These are phyloP conservation scores for Talaromyces sp. DNA, from an alignment of 2,329 filamentous ascomycete genomes.

Conservation along the genomic window DNA sequence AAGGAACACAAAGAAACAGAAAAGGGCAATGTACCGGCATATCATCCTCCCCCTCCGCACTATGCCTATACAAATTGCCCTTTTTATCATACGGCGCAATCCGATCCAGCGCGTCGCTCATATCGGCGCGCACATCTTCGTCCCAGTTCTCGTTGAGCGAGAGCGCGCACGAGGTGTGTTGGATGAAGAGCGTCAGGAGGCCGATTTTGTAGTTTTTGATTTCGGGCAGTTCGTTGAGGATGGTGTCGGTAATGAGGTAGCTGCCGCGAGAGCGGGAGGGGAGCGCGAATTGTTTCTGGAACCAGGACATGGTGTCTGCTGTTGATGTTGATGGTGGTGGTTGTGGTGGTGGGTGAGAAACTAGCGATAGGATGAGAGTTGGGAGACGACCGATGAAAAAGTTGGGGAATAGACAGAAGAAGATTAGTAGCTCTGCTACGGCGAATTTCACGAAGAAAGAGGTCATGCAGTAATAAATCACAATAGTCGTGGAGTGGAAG, in stretches of 20 bases:
- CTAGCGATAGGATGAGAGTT: conserved; percentile 24
- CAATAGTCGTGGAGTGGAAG: background rate
- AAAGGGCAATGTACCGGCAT: conserved; percentile 65
- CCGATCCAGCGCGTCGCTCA: conserved; percentile 88
- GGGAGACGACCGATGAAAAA: conserved; percentile 26
- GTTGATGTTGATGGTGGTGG: background rate
- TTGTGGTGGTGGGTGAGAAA: background rate
- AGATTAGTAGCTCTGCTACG: conserved; percentile 32
- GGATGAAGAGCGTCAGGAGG: conserved; percentile 81
- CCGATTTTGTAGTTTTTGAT: conserved; percentile 78
- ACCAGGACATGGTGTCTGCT: conserved; percentile 57
- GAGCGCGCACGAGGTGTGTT: conserved; percentile 90
- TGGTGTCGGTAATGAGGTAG: conserved; percentile 80
- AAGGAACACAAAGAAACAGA: background rate
- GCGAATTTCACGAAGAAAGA: conserved; percentile 1
- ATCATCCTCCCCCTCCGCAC: conserved; percentile 82
- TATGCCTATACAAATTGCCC: conserved; percentile 75
- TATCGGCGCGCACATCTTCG: conserved; percentile 79
- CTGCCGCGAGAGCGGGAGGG: conserved; percentile 72
- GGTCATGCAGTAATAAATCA: background rate
- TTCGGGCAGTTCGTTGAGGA: conserved; percentile 69
- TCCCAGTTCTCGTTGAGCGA: conserved; percentile 92
- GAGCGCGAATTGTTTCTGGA: conserved; percentile 78
- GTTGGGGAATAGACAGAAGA: conserved; percentile 46
- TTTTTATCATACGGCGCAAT: conserved; percentile 78